phyloP scores from a whole-genome alignment of 768 basidiomycete genomes.

The Panellus pusillus region DNA sequence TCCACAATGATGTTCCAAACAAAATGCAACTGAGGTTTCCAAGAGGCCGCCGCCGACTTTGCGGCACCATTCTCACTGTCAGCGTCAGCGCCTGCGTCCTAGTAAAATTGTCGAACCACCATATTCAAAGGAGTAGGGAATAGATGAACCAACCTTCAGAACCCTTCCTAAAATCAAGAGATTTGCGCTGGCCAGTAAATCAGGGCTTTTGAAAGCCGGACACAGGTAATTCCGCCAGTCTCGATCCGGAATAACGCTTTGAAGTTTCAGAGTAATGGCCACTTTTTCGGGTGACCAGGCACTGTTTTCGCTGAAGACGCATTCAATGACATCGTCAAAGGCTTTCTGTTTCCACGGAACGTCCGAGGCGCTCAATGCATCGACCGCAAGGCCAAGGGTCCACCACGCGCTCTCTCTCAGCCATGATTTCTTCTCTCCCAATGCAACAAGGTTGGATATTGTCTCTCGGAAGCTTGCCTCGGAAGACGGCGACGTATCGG shows the following conservation, averaged over 20 bases:
- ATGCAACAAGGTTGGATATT: conserved; percentile 56
- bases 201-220: conserved; percentile 75
- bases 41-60: conserved; percentile 55
- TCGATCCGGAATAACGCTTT: conserved; percentile 54
- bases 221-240: conserved; percentile 67
- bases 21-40: conserved; percentile 92
- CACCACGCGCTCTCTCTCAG: conserved; percentile 91
- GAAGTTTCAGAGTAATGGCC: conserved; percentile 73
- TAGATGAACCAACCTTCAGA: conserved; percentile 60
- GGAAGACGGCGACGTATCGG: conserved; percentile 55
- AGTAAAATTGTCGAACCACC: conserved; percentile 10
- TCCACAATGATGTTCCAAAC: conserved; percentile 88
- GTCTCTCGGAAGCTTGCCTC: conserved; percentile 58
- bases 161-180: conserved; percentile 72
- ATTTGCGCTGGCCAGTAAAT: conserved; percentile 71
- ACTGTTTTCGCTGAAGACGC: conserved; percentile 53
- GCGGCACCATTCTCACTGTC: conserved; percentile 48
- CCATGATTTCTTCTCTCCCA: conserved; percentile 89
- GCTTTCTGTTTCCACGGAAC: conserved; percentile 75
- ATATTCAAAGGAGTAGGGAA: background rate
- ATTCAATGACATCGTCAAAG: conserved; percentile 46
- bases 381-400: conserved; percentile 64
- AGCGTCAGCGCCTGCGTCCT: conserved; percentile 63
- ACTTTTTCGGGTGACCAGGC: conserved; percentile 90
- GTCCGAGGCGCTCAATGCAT: conserved; percentile 55